phyloP scores from a whole-genome alignment of 2,329 filamentous ascomycete species.

The Apiospora hydei region DNA sequence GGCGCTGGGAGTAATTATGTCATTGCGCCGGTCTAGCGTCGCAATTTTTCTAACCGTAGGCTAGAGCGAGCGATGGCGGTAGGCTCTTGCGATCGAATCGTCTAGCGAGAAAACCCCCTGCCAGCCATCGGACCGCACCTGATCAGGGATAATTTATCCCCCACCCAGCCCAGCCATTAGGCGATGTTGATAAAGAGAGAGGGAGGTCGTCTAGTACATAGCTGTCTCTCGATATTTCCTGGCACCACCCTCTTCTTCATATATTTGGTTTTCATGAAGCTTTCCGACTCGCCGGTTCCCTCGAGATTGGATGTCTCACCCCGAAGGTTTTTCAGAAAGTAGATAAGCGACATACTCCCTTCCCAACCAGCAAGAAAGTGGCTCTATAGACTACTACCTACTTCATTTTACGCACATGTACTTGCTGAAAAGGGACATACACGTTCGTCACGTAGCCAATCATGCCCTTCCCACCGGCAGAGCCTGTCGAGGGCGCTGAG shows the following conservation, averaged over 20 bases:
- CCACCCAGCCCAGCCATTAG: not conserved
- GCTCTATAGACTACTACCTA: not conserved
- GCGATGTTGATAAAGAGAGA: constrained; percentile 1
- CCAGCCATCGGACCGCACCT: not conserved
- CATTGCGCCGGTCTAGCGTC: constrained; percentile 10
- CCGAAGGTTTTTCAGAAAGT: not conserved
- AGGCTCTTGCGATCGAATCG: not conserved
- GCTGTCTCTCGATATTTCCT: not conserved
- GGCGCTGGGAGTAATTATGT: not conserved
- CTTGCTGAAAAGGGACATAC: not conserved
- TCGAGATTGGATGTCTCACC: not conserved
- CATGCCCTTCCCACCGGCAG: constrained; percentile 43
- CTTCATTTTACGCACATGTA: not conserved
- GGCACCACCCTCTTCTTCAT: not conserved
- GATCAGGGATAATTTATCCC: constrained; percentile 6
- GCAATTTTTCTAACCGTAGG: not conserved
- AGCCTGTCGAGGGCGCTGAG: constrained; percentile 29
- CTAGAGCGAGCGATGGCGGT: not conserved
- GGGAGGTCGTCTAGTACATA: not conserved
- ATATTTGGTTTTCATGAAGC: not conserved
- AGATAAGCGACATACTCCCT: not conserved
- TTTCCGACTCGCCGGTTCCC: not conserved
- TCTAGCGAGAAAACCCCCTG: not conserved
- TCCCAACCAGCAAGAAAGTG: not conserved
- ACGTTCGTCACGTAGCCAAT: not conserved